phyloP scores from a whole-genome alignment of 805 yeast species.

The Wickerhamomyces canadensis region DNA sequence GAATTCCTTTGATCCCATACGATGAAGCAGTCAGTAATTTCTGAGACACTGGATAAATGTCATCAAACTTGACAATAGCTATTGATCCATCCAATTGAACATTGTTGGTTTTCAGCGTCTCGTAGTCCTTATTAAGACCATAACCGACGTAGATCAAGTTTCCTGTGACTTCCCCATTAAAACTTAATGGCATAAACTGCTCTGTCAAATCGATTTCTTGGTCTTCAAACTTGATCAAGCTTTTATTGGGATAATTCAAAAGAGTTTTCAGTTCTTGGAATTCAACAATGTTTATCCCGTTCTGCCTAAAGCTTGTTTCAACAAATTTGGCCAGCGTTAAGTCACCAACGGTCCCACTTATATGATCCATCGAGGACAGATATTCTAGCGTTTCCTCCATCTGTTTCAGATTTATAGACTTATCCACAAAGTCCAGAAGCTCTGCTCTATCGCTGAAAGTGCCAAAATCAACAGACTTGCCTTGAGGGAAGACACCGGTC shows the following conservation, averaged over 20 bases:
- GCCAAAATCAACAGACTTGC: slow-evolving; percentile 38
- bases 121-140: slow-evolving; percentile 56
- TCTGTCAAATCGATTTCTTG: slow-evolving; percentile 23
- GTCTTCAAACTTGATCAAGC: slow-evolving; percentile 22
- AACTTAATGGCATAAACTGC: slow-evolving; percentile 68
- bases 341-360: slow-evolving; percentile 88
- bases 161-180: slow-evolving; percentile 50
- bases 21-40: slow-evolving; percentile 51
- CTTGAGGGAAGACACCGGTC: slow-evolving; percentile 47
- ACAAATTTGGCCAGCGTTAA: slow-evolving; percentile 64
- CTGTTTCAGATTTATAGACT: slow-evolving; percentile 44
- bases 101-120: slow-evolving; percentile 29
- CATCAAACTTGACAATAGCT: slow-evolving; percentile 59
- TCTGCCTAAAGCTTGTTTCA: slow-evolving; percentile 48
- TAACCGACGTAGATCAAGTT: slow-evolving; percentile 57
- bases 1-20: slow-evolving; percentile 55
- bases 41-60: slow-evolving; percentile 41
- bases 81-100: slow-evolving; percentile 44
- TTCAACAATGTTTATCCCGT: slow-evolving; percentile 49
- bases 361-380: slow-evolving; percentile 51
- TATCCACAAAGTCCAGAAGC: slow-evolving; percentile 42
- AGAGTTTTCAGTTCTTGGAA: slow-evolving; percentile 47
- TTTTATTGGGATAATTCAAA: slow-evolving; percentile 57
- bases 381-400: slow-evolving; percentile 23
- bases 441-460: slow-evolving; percentile 57